Base-by-base conservation (phyloP, 2,329 filamentous ascomycete species). In the Colletotrichum euphorbiae region DNA sequence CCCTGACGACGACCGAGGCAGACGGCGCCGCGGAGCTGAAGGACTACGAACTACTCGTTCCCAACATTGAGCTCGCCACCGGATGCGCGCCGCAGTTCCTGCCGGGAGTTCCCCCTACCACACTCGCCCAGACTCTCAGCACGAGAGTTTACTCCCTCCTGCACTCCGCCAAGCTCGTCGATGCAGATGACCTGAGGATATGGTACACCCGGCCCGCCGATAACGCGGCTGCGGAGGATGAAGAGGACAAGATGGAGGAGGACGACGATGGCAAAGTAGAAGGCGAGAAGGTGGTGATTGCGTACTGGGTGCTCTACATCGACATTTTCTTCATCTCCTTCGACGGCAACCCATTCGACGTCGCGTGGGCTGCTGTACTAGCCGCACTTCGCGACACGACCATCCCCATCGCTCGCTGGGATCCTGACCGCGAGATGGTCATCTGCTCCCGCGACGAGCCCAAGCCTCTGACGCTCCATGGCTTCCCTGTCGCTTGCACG, bases 281-380 rank as follows among this genome's bases (percentile, higher is more conserved):
- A 12, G 67, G 67, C 3, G 69, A 77, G 60, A 78, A 77, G 40
- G 77, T 80, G 67, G 79, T 95, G 11, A 95, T 92, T 77, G 96
- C 91, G 0, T 98, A 97, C 79, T 99, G 95, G 96, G 90, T 93
- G 9, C 88, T 99, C 19, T 98, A 97, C 79, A 92, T 99, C 72
- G 95, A 98, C 76, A 85, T 98, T n/a, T 87, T 98, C 75, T 96
- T 97, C 80, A 91, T 99, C 72, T 97, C 93, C 0, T 89, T 97
- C 56, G 94, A 97, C 71, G 95, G 95, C 6, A 97, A 96, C 74
- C 89, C 93, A 1, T 94, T 98, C 72, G 95, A 99, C 75, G 92
- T 93, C 0, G 93, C 93, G 0, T 98, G 95, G 94, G 87, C 91
- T 1, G 90, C 93, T 12, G 85, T 97, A 0, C 79, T 97, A 21